A percentile compares a stretch with the other conserved stretches of the same genome.
phyloP scores from a whole-genome alignment of 768 basidiomycete species.

The Rhizopogon rudus region DNA sequence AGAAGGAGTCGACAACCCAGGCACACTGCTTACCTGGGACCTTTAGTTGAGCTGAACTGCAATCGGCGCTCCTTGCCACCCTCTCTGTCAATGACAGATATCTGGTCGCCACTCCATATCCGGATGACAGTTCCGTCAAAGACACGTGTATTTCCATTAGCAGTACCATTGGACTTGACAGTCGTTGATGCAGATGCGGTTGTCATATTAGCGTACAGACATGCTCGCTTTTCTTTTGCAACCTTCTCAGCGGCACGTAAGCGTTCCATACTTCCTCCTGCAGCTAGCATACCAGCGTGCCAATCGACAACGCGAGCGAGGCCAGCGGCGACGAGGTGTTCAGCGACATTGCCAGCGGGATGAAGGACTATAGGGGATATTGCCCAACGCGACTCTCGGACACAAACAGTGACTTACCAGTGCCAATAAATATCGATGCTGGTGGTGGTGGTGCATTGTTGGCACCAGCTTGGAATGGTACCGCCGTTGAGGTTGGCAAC shows the following conservation, averaged over 20 bases:
- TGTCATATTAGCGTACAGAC: constrained; percentile 60
- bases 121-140: constrained; percentile 85
- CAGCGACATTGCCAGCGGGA: constrained; percentile 92
- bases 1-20: not conserved
- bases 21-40: constrained; percentile 59
- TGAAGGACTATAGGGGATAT: constrained; percentile 56
- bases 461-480: constrained; percentile 68
- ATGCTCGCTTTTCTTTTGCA: constrained; percentile 71
- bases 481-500: constrained; percentile 70
- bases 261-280: constrained; percentile 79
- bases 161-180: constrained; percentile 43
- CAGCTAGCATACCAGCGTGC: constrained; percentile 94
- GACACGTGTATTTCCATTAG: constrained; percentile 39
- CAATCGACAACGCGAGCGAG: constrained; percentile 92
- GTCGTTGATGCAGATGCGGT: constrained; percentile 26
- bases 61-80: constrained; percentile 72
- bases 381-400: not conserved
- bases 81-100: constrained; percentile 76
- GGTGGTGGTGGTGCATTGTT: constrained; percentile 49
- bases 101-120: constrained; percentile 89
- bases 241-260: constrained; percentile 78
- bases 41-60: constrained; percentile 85
- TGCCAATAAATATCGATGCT: constrained; percentile 87
- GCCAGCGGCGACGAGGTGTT: constrained; percentile 78
- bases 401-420: constrained; percentile 38